These are phyloP conservation scores for Cryphonectria japonica DNA, from an alignment of 2,329 filamentous ascomycete species.

Conservation along the genomic window DNA sequence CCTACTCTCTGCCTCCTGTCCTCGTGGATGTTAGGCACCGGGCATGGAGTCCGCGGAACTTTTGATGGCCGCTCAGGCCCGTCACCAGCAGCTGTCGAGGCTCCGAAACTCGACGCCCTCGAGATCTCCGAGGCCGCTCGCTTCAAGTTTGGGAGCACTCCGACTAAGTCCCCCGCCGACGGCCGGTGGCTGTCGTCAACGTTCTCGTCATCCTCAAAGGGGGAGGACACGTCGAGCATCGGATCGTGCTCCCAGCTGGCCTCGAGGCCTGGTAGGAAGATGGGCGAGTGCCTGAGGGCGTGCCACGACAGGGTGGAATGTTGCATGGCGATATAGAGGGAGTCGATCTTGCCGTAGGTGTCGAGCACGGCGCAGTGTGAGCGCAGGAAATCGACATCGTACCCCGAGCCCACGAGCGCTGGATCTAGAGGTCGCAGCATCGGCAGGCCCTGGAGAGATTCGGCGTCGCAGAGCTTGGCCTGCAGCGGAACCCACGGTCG, in stretches of 20 bases:
- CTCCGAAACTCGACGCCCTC: constrained; percentile 50
- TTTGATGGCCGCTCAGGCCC: constrained; percentile 37
- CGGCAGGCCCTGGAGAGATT: constrained; percentile 57
- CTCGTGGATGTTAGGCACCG: constrained; percentile 43
- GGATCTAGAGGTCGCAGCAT: constrained; percentile 60
- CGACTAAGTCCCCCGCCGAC: constrained; percentile 53
- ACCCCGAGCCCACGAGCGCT: constrained; percentile 46
- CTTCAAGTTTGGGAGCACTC: constrained; percentile 49
- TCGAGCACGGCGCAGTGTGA: constrained; percentile 60
- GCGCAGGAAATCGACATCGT: constrained; percentile 56
- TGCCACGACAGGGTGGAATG: constrained; percentile 60
- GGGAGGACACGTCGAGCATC: constrained; percentile 50
- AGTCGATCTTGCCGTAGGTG: constrained; percentile 58
- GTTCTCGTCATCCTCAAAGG: constrained; percentile 41
- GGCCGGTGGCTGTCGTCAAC: constrained; percentile 43
- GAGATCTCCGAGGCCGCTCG: constrained; percentile 58
- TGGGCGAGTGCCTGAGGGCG: constrained; percentile 51
- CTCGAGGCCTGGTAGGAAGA: constrained; percentile 57
- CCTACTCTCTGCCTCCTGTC: constrained; percentile 46
- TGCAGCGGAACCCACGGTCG: constrained; percentile 62
- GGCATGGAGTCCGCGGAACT: constrained; percentile 44
- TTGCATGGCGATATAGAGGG: constrained; percentile 62
- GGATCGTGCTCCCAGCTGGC: constrained; percentile 57
- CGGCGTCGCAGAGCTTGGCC: constrained; percentile 60
- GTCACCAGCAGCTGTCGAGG: constrained; percentile 38